phyloP scores from a whole-genome alignment of 2,329 filamentous ascomycete species.

The Pseudocercospora crystallina region DNA sequence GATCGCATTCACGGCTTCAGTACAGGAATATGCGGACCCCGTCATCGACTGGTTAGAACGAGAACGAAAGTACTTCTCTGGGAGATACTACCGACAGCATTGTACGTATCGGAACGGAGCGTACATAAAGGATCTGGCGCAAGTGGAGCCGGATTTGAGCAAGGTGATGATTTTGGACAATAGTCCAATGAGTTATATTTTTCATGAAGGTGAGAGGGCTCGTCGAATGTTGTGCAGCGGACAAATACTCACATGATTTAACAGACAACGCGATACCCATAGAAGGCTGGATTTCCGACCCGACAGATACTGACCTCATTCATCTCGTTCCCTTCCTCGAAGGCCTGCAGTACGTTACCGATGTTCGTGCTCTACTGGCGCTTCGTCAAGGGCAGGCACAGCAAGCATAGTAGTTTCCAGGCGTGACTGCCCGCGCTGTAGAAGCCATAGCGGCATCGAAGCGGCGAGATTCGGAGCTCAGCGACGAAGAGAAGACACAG shows the following conservation, averaged over 20 bases:
- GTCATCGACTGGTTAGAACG: conserved; percentile 98
- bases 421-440: too few relatives aligned
- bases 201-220: conserved; percentile 77
- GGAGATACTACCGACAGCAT: conserved; percentile 92
- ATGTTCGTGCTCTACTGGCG: conserved; percentile 86
- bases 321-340: conserved; percentile 91
- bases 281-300: conserved; percentile 98
- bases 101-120: conserved; percentile 94
- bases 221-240: background rate
- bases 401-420: conserved; percentile 27
- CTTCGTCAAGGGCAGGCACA: conserved; percentile 75
- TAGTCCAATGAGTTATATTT: conserved; percentile 96
- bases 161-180: conserved; percentile 99
- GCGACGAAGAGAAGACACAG: too few relatives aligned
- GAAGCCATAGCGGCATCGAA: too few relatives aligned
- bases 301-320: conserved; percentile 91
- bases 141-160: conserved; percentile 93
- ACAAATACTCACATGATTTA: conserved; percentile 1
- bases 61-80: conserved; percentile 94
- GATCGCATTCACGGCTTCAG: conserved; percentile 92
- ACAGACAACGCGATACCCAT: conserved; percentile 98
- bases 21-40: conserved; percentile 97
- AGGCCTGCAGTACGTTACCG: conserved; percentile 92
- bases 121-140: conserved; percentile 96
- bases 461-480: too few relatives aligned